Evolutionary conservation across 305 asterid genomes (phyloP).

Genomic region (Solanum hybrid): DNA sequence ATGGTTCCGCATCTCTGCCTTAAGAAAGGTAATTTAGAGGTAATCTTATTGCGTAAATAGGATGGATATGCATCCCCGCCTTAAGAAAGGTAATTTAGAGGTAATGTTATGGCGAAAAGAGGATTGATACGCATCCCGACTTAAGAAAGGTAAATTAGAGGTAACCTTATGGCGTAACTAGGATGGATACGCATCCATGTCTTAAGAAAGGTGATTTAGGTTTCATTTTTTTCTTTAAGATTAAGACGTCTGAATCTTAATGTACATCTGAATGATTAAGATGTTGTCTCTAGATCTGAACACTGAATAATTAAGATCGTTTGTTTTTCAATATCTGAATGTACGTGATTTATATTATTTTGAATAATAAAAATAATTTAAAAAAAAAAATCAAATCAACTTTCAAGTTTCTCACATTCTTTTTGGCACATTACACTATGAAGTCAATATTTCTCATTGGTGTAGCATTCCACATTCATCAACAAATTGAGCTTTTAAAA

Average conservation of each 20-base stretch:
- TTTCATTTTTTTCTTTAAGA: not conserved
- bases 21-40: not conserved
- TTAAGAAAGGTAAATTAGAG: too few species aligned
- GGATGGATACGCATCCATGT: not conserved
- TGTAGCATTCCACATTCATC: not conserved
- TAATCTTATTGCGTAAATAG: not conserved
- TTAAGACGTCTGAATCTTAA: not conserved
- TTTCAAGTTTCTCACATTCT: not conserved
- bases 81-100: too few species aligned
- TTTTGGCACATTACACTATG: not conserved
- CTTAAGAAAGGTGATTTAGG: not conserved
- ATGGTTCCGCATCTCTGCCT: too few species aligned
- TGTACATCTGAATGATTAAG: too few species aligned
- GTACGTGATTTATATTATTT: not conserved
- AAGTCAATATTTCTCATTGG: not conserved
- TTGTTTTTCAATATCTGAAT: not conserved
- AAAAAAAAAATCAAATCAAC: not conserved
- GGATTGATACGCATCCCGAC: too few species aligned
- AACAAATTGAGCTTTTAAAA: not conserved
- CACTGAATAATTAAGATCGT: too few species aligned
- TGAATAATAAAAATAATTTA: too few species aligned
- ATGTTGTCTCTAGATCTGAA: not conserved
- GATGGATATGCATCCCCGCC: too few species aligned
- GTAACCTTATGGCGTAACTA: too few species aligned
- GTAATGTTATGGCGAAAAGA: too few species aligned